Conservation (phyloP, 2,329 filamentous ascomycete species). For the Neofusicoccum sp. region DNA sequence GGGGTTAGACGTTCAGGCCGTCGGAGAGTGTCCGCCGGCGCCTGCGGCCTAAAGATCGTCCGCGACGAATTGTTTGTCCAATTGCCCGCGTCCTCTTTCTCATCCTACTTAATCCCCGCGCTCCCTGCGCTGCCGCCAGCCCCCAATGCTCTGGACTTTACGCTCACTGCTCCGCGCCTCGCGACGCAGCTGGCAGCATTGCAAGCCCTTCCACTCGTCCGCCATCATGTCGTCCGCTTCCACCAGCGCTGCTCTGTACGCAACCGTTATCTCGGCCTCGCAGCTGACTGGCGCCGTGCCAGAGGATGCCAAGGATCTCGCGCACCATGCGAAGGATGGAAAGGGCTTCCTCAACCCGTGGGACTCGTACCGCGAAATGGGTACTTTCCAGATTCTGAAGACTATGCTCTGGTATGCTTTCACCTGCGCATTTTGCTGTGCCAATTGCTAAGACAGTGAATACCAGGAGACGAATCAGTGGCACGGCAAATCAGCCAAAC, state of each 20-base stretch:
- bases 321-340: constrained; percentile 56
- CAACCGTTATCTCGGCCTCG: constrained; percentile 44
- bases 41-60: constrained; percentile 5
- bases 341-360: constrained; percentile 62
- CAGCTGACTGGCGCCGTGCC: constrained; percentile 43
- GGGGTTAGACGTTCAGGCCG: too few species aligned
- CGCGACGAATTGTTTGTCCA: neutral
- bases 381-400: constrained; percentile 35
- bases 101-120: constrained; percentile 1
- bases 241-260: constrained; percentile 41
- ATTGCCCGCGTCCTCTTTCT: neutral
- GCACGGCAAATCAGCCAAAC: constrained; percentile 59
- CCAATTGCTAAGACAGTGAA: constrained; percentile 16
- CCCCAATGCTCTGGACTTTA: constrained; percentile 5
- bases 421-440: neutral
- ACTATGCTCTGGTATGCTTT: constrained; percentile 43
- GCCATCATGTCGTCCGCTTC: constrained; percentile 31
- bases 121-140: constrained; percentile 38
- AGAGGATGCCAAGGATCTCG: constrained; percentile 48
- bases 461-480: constrained; percentile 50
- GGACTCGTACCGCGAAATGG: constrained; percentile 53
- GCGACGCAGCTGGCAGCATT: constrained; percentile 5
- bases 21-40: too few species aligned
- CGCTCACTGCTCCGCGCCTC: constrained; percentile 13
- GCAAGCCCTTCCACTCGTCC: constrained; percentile 21